Percentiles rank a stretch among this genome's conserved stretches.
These are phyloP conservation scores for Stellera chamaejasme DNA, from an alignment of 345 rosid genomes.

Conservation along the genomic window DNA sequence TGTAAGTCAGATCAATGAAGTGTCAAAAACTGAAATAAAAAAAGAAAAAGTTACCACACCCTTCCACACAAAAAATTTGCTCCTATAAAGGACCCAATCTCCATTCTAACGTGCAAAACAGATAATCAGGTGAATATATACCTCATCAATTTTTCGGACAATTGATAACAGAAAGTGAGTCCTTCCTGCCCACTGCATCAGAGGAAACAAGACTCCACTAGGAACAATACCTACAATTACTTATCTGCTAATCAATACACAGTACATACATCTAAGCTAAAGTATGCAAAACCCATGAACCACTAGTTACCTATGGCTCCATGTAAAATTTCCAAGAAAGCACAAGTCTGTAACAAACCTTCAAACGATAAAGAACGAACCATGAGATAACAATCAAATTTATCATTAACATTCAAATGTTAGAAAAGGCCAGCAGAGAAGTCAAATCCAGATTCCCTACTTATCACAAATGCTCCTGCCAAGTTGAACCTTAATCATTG, in stretches of 20 bases:
- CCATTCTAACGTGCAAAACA: neutral
- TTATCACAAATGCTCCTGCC: too few relatives aligned
- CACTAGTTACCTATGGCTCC: conserved; percentile 56
- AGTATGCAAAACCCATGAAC: neutral
- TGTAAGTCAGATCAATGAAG: neutral
- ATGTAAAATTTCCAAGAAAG: conserved; percentile 73
- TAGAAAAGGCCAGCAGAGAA: neutral
- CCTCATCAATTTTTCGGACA: conserved; percentile 49
- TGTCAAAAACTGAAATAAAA: neutral
- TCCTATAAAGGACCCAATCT: too few relatives aligned
- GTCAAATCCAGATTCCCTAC: too few relatives aligned
- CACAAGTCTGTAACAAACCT: conserved; percentile 53
- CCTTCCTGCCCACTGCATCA: conserved; percentile 87
- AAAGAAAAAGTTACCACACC: neutral
- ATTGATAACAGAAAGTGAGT: conserved; percentile 52
- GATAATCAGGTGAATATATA: conserved; percentile 8
- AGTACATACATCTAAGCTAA: neutral
- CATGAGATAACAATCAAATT: neutral
- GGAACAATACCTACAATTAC: conserved; percentile 59
- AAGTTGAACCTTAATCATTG: neutral
- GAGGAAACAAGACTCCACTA: conserved; percentile 64
- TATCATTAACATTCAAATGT: neutral
- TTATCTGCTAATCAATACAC: neutral
- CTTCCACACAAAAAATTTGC: conserved; percentile 1
- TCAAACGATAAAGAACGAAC: conserved; percentile 1